Evolutionary conservation across 139 green algal genomes (phyloP), one percentile per base, ranked within the genome.

Genomic region (Coccomyxa sp.): DNA sequence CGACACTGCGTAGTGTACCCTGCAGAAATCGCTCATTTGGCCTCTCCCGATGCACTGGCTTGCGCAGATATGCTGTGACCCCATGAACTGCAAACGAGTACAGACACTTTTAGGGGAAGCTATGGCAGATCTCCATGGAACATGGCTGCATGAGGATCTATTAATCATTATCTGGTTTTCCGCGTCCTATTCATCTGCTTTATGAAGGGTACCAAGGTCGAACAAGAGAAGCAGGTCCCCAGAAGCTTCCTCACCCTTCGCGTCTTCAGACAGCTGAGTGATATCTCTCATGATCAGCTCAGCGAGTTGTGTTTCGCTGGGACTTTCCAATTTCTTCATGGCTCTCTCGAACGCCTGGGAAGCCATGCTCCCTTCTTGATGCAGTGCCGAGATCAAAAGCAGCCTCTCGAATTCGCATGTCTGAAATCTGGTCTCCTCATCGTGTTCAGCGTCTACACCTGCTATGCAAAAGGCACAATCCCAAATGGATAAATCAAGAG

Each of bases 11-110:
- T 58, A 95, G 81, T 25, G 92, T 95, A 81, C 88, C 91, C 25
- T 90, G 85, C 77, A 95, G 83, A 81, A 95, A 95, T 23, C 91
- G 87, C 88, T 95, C 91, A 63, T 95, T 95, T 28, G 85, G 91
- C 23, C 82, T 83, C 78, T 88, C 90, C 0, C 92, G 85, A 79
- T 92, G 82, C 28, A 89, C 76, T 0, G 90, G 84, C 1, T 81
- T 82, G 38, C 80, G 60, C 32, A 90, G 58, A 58, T 88, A 94
- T 10, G 92, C 92, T 0, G 88, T 91, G 3, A 94, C 90, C 23
- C 92, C 92, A 13, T 89, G 79, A 10, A 77, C 87, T 90, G 87
- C 82, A 79, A 23, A 67, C 13, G 16, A 74, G 0, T 67, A 85
- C 23, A 68, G 4, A 12, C 17, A 58, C 1, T 58, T 30, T 14